A percentile compares a stretch with the other conserved stretches of the same genome.
phyloP scores from a whole-genome alignment of 495 filamentous ascomycete species.

The Penicillium angulare region DNA sequence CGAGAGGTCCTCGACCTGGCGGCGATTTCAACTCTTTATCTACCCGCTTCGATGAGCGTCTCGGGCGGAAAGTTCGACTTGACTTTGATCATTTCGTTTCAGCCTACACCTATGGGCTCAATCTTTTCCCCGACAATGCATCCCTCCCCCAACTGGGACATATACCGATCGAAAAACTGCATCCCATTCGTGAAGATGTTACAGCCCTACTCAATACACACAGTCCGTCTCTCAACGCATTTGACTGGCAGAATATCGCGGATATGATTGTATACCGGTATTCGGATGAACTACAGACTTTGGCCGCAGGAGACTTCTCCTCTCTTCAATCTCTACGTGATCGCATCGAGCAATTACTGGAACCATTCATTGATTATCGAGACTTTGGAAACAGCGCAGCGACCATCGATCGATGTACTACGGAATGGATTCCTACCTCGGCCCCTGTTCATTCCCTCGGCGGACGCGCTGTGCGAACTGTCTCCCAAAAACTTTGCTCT shows the following conservation, averaged over 20 bases:
- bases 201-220: constrained; percentile 32
- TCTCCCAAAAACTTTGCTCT: constrained; percentile 3
- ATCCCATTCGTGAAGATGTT: constrained; percentile 42
- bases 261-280: constrained; percentile 63
- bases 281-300: constrained; percentile 46
- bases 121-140: constrained; percentile 42
- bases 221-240: constrained; percentile 12
- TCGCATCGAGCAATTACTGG: constrained; percentile 46
- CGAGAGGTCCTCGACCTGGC: neutral
- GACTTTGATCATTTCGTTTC: constrained; percentile 64
- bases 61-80: constrained; percentile 47
- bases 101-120: constrained; percentile 52
- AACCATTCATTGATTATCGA: constrained; percentile 51
- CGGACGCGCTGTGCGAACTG: neutral
- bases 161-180: constrained; percentile 35
- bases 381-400: neutral
- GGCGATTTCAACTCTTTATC: constrained; percentile 30
- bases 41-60: constrained; percentile 58
- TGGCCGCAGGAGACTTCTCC: constrained; percentile 38
- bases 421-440: constrained; percentile 7
- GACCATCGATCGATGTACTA: neutral
- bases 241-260: constrained; percentile 59
- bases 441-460: constrained; percentile 1
- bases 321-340: constrained; percentile 31
- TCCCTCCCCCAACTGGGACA: constrained; percentile 45